Percentiles rank a stretch among this genome's conserved stretches.
Evolutionary conservation across 495 filamentous ascomycete species (phyloP).

Genomic region (Neurospora sp.): DNA sequence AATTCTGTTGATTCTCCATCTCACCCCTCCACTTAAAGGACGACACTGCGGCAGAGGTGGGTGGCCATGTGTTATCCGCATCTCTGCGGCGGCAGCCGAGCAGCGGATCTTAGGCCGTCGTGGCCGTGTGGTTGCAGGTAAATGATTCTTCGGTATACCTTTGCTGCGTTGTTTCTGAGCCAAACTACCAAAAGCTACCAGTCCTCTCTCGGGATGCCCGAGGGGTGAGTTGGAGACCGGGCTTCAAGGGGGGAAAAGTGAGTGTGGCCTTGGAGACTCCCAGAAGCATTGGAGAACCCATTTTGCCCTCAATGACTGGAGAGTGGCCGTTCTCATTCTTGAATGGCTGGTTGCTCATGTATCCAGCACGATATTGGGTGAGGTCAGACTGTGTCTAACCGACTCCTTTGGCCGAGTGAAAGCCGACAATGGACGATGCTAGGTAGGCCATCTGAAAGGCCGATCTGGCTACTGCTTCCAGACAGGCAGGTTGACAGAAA

Average conservation of each 20-base stretch:
- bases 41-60: not conserved
- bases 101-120: not conserved
- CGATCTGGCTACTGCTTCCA: not conserved
- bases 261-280: not conserved
- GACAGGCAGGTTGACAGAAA: not conserved
- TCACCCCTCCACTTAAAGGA: not conserved
- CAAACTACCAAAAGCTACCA: not conserved
- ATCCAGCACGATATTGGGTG: not conserved
- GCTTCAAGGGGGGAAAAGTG: not conserved
- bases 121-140: not conserved
- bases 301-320: not conserved
- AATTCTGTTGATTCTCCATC: not conserved
- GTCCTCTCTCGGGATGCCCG: not conserved
- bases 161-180: not conserved
- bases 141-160: not conserved
- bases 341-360: not conserved
- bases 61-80: not conserved
- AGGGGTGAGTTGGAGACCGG: not conserved
- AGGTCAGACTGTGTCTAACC: not conserved
- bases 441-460: not conserved
- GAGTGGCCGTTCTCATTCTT: not conserved
- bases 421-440: not conserved
- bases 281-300: not conserved
- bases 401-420: not conserved
- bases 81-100: not conserved